A percentile compares a stretch with the other conserved stretches of the same genome.
These are phyloP conservation scores for Wickerhamiella slavikovae DNA, from an alignment of 805 yeast genomes.

Conservation along the genomic window DNA sequence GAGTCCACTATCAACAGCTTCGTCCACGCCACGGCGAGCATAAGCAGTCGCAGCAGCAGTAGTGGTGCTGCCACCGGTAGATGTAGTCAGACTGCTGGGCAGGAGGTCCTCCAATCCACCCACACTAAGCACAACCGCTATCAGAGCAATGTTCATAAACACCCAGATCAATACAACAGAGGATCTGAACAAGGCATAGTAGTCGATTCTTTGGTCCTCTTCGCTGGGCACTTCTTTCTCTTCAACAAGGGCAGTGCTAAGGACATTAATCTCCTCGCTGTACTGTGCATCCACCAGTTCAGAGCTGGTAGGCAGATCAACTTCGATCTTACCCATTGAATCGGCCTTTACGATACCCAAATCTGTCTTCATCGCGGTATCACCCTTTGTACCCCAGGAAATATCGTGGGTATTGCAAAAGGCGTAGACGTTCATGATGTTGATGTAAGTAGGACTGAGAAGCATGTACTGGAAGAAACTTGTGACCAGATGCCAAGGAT, in stretches of 20 bases:
- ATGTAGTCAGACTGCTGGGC: conserved; percentile 8
- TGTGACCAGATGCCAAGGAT: conserved; percentile 86
- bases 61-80: conserved; percentile 5
- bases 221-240: conserved; percentile 15
- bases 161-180: conserved; percentile 81
- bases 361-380: conserved; percentile 37
- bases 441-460: conserved; percentile 74
- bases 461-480: conserved; percentile 68
- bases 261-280: conserved; percentile 36
- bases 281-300: conserved; percentile 62
- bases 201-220: conserved; percentile 46
- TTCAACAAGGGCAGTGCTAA: conserved; percentile 22
- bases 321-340: conserved; percentile 42
- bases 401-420: conserved; percentile 92
- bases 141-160: conserved; percentile 59
- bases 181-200: conserved; percentile 80
- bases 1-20: background rate
- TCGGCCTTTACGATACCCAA: conserved; percentile 69
- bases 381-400: conserved; percentile 95
- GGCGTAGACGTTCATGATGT: conserved; percentile 81
- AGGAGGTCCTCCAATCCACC: conserved; percentile 39
- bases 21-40: background rate
- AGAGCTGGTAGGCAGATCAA: conserved; percentile 55
- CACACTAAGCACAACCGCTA: conserved; percentile 65
- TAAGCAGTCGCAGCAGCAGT: conserved; percentile 12